Evolutionary conservation across 192 early-diverging fungal species (phyloP), one percentile per base, ranked within the genome.

Genomic region (Polychytrium aggregatum): DNA sequence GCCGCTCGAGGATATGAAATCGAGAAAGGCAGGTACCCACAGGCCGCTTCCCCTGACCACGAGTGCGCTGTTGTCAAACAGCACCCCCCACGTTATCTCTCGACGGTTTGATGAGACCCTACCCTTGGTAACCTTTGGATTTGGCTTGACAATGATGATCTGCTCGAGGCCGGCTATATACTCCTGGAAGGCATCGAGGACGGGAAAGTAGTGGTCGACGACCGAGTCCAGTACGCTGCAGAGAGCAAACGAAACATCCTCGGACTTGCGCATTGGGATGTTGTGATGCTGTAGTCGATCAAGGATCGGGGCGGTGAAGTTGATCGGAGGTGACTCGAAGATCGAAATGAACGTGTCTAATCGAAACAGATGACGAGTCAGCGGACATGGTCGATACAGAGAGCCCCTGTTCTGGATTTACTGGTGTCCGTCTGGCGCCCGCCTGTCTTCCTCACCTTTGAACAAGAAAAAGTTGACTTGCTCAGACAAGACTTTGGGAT

Each of bases 211-310:
- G 30, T 56, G 53, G 34, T 65, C 64, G 3, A 59, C 58, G 5
- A 50, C 37, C 11, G 29, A 26, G 35, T 65, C 64, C 31, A 65
- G 65, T 37, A 65, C 14, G 13, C 53, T 38, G 44, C 57, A 53
- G 10, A 65, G 47, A 20, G 65, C 18, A 38, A 65, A 63, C n/a
- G 41, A 46, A 11, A 54, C 35, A 53, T 65, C 64, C 37, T 52
- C 40, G 13, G 29, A 34, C n/a, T 58, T 44, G 4, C 64, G 40
- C 28, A 65, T 13, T 2, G 60, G 31, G 9, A 45, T 65, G 21
- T 39, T 43, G 4, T 52, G 46, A 21, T 42, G 27, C 22, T 36
- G 37, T 31, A 65, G 35, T 3, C 60, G 52, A 4, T 14, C 26
- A 29, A 45, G 49, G 20, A 65, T 56, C 10, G 54, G 43, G 20